Percentiles rank a stretch among this genome's conserved stretches.
Evolutionary conservation across 495 filamentous ascomycete species (phyloP).

Genomic region (Hypoxylon cercidicola): DNA sequence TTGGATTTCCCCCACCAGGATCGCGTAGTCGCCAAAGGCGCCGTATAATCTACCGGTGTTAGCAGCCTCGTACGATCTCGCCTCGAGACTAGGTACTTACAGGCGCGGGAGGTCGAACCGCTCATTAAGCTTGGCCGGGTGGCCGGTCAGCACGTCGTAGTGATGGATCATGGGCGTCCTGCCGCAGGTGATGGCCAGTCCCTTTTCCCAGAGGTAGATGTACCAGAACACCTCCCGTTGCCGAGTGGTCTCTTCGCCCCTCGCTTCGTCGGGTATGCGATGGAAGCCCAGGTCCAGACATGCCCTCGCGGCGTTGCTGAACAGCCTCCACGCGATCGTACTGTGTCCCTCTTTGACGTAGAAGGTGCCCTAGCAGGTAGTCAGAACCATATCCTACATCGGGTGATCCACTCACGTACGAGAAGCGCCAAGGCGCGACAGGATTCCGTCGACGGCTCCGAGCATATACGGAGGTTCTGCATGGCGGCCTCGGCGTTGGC

Average conservation of each 20-base stretch:
- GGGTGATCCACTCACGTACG: conserved; percentile 20
- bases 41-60: conserved; percentile 31
- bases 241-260: conserved; percentile 39
- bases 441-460: conserved; percentile 40
- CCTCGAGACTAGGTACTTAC: conserved; percentile 23
- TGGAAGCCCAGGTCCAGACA: conserved; percentile 40
- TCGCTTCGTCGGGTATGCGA: conserved; percentile 43
- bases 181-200: conserved; percentile 68
- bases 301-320: conserved; percentile 34
- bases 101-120: neutral
- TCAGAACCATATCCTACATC: too few species aligned
- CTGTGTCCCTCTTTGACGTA: conserved; percentile 42
- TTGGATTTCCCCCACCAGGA: conserved; percentile 39
- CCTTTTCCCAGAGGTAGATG: conserved; percentile 67
- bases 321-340: conserved; percentile 40
- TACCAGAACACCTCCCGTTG: conserved; percentile 68
- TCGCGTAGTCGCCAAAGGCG: conserved; percentile 27
- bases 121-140: conserved; percentile 9
- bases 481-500: conserved; percentile 28
- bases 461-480: conserved; percentile 39
- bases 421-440: conserved; percentile 42
- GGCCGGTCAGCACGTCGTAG: conserved; percentile 64
- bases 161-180: conserved; percentile 69
- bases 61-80: neutral
- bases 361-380: conserved; percentile 32